Base-by-base conservation (phyloP, 306 rosid species). In the Fragaria vesca region DNA sequence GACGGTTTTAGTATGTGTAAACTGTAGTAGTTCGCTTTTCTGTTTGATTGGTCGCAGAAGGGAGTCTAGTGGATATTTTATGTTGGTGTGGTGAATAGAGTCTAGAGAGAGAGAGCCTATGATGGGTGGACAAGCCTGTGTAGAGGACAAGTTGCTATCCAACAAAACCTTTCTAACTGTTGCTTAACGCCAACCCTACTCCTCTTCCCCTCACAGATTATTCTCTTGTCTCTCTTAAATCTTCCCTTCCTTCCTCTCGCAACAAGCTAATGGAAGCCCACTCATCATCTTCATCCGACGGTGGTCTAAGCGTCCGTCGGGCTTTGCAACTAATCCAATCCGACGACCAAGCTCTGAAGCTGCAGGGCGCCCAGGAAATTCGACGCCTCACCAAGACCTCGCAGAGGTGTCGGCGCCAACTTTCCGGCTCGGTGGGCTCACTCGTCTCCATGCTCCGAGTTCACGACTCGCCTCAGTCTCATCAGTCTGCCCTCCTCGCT, bases 301-400 rank as follows among this genome's bases (percentile, higher is more conserved):
- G 74, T 32, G 43, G 87, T 50, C 46, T 86, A 2, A 86, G 97
- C 52, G 96, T 95, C 17, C 86, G 83, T 5, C 91, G 88, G 8
- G 97, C 97, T 0, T 86, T 92, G 8, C 83, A 82, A 50, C 90
- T 92, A 4, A 76, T 95, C 12, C 86, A 78, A 73, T 95, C 97
- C 46, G 94, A 85, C 80, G 86, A 79, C 50, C 85, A 82, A 0
- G 90, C 85, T 66, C 78, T 76, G 8, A 86, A 82, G 79, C 81
- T 92, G 30, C 86, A 88, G 28, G 97, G 90, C 17, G 98, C 98
- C 4, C 88, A 86, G 0, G 97, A 95, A 76, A 92, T 95, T 55
- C 88, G 98, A 55, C 90, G 92, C 0, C 97, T 95, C 80, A 95
- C 98, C 10, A 95, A 95, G 72, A 89, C 97, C 54, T 95, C 97